Evolutionary conservation across 108 stramenopile species (phyloP).

Genomic region (Cafeteria roenbergensis): DNA sequence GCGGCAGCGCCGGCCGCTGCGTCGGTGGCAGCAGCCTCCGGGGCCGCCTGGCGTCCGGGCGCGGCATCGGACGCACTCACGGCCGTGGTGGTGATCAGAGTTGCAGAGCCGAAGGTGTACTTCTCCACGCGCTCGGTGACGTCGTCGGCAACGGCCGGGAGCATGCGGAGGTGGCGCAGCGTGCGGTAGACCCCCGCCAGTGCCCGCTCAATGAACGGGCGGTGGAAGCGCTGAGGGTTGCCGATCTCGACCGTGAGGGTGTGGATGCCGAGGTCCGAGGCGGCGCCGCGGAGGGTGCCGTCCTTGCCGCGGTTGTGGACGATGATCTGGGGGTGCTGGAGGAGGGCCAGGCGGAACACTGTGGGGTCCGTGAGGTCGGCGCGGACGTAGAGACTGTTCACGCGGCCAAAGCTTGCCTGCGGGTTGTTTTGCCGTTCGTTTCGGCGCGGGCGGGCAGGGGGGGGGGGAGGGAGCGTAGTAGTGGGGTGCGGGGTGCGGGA

Average conservation of each 20-base stretch:
- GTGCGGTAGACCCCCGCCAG: slow-evolving; percentile 8
- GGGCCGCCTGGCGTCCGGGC: too few relatives aligned
- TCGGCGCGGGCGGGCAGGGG: too few relatives aligned
- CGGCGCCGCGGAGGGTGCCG: slow-evolving; percentile 22
- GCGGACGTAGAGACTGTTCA: slow-evolving; percentile 23
- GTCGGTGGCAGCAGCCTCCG: too few relatives aligned
- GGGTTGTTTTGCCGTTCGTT: too few relatives aligned
- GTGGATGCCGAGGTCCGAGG: slow-evolving; percentile 15
- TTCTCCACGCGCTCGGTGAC: background rate
- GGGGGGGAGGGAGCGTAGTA: too few relatives aligned
- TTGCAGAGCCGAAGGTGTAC: background rate
- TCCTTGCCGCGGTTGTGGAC: slow-evolving; percentile 22
- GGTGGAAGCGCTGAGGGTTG: slow-evolving; percentile 18
- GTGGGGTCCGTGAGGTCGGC: slow-evolving; percentile 21
- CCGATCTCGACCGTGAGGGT: slow-evolving; percentile 23
- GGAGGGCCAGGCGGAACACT: slow-evolving; percentile 8
- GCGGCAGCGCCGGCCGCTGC: too few relatives aligned
- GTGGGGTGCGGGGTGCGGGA: too few relatives aligned
- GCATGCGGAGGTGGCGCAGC: slow-evolving; percentile 12
- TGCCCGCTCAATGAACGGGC: slow-evolving; percentile 4
- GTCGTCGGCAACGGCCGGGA: slow-evolving; percentile 2
- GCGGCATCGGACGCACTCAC: background rate
- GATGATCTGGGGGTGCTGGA: slow-evolving; percentile 24
- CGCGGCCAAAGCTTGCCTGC: slow-evolving; percentile 22
- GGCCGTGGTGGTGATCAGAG: background rate